These are phyloP conservation scores for Ceratobasidium sp. DNA, from an alignment of 1,284 basidiomycete genomes.

Conservation along the genomic window DNA sequence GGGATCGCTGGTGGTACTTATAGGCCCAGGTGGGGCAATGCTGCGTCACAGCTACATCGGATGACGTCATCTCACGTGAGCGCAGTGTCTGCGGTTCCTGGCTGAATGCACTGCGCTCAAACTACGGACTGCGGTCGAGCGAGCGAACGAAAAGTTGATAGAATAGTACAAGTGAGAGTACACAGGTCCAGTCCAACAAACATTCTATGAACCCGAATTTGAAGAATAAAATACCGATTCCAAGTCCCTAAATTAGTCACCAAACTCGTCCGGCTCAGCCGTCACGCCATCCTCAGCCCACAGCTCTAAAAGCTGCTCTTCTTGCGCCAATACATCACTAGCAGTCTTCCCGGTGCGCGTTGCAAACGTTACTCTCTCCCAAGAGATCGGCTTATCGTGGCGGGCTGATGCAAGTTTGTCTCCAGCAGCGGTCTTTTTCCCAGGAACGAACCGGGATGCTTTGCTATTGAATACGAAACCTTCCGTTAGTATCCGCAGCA, in stretches of 20 bases:
- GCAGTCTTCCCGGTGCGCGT: slow-evolving; percentile 61
- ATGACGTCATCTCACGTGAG: slow-evolving; percentile 9
- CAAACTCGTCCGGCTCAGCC: slow-evolving; percentile 60
- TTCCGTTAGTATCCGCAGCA: slow-evolving; percentile 28
- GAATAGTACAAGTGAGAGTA: slow-evolving; percentile 9
- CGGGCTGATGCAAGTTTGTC: slow-evolving; percentile 76
- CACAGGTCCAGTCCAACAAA: slow-evolving; percentile 23
- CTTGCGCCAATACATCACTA: slow-evolving; percentile 65
- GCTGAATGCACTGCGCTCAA: no score
- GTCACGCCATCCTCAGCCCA: slow-evolving; percentile 80
- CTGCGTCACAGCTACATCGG: not conserved
- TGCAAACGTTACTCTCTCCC: slow-evolving; percentile 74
- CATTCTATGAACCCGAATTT: not conserved
- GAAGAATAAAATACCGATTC: slow-evolving; percentile 3
- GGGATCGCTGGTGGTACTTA: slow-evolving; percentile 17
- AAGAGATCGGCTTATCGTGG: slow-evolving; percentile 66
- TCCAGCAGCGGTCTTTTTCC: slow-evolving; percentile 83
- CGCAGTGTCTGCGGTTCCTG: not conserved
- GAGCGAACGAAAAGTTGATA: no score
- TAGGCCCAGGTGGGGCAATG: not conserved
- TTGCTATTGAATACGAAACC: slow-evolving; percentile 60
- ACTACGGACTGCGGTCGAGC: no score
- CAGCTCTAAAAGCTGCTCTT: slow-evolving; percentile 70
- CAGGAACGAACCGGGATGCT: slow-evolving; percentile 80
- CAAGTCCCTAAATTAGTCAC: slow-evolving; percentile 13